These are phyloP conservation scores for Taphrina flavorubra DNA, from an alignment of 1,139 yeast genomes.

Conservation along the genomic window DNA sequence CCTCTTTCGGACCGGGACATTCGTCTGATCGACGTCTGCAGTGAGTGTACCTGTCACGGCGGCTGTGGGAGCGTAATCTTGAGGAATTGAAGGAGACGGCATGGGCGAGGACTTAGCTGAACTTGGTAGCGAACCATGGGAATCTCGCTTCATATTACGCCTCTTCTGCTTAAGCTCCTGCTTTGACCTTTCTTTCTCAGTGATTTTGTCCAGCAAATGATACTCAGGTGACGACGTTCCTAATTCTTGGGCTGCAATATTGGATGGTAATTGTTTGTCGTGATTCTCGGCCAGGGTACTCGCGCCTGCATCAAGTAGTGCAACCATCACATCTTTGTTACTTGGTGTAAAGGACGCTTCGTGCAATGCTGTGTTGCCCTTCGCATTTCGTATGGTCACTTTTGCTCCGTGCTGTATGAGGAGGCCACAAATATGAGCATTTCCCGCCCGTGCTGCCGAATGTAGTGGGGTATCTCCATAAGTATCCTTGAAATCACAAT, in stretches of 20 bases:
- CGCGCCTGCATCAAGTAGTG: conserved; percentile 37
- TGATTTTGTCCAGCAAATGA: conserved; percentile 1
- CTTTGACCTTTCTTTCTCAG: conserved; percentile 15
- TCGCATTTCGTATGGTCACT: conserved; percentile 26
- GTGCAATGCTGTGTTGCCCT: conserved; percentile 31
- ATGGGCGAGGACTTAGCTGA: conserved; percentile 9
- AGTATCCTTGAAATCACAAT: conserved; percentile 30
- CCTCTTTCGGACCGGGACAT: not conserved
- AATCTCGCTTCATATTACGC: conserved; percentile 11
- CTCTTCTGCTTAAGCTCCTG: conserved; percentile 4
- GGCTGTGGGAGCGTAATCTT: not conserved
- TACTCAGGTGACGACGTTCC: conserved; percentile 6
- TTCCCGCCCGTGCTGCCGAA: conserved; percentile 31
- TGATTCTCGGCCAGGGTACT: conserved; percentile 11
- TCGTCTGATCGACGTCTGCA: not conserved
- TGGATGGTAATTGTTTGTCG: conserved; percentile 12
- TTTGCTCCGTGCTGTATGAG: conserved; percentile 23
- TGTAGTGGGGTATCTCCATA: conserved; percentile 36
- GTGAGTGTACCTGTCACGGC: no score
- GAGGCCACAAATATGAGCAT: conserved; percentile 34
- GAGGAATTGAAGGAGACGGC: conserved; percentile 3
- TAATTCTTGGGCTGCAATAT: conserved; percentile 4
- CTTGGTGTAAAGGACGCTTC: conserved; percentile 20
- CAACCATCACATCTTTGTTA: conserved; percentile 29
- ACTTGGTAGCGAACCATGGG: not conserved